Base-by-base conservation (phyloP, 176 grass and related monocot species). In the Lolium rigidum region DNA sequence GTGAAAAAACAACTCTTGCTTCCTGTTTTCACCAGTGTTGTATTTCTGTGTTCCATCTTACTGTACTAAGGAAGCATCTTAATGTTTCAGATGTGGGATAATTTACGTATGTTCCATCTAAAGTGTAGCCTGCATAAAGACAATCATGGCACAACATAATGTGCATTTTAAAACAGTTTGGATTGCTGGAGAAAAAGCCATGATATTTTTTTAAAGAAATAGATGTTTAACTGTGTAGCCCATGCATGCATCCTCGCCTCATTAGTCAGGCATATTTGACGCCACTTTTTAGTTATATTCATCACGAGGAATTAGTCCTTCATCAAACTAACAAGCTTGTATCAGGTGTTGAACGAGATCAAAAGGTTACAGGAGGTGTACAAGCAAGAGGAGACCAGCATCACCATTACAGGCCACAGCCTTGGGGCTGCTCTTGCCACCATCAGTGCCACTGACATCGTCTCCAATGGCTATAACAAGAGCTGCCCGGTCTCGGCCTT, bases 331-430 rank as follows among this genome's bases (percentile, higher is more conserved):
- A 70, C 67, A 81, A 74, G 31, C 73, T 77, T 81, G 15, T 82
- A 64, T 71, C 86, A 99, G 94, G 97, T 94, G 3, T 74, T 94
- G 87, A 77, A 90, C 7, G 97, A 99, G 84, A 70, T 99, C 18
- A 17, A 76, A 80, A 84, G 86, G 81, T 51, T 99, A 52, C 87
- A 87, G 6, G 90, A 94, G 55, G 16, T 88, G 48, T 94, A 93
- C 88, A 85, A 95, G 31, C 77, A 86, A 46, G 92, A 94, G 79
- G 92, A 95, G 82, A 91, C 86, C 9, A 96, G 92, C 88, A 94
- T 99, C 83, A 90, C 94, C 28, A 38, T 99, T 74, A 96, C 97
- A 61, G 97, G 97, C 2, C 97, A 99, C 88, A 99, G 97, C 76
- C 91, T 99, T 70, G 94, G 92, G 22, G 90, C 94, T 7, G 86